Evolutionary conservation across 2,329 filamentous ascomycete genomes (phyloP).

Genomic region (Amesomyces nigricolor): DNA sequence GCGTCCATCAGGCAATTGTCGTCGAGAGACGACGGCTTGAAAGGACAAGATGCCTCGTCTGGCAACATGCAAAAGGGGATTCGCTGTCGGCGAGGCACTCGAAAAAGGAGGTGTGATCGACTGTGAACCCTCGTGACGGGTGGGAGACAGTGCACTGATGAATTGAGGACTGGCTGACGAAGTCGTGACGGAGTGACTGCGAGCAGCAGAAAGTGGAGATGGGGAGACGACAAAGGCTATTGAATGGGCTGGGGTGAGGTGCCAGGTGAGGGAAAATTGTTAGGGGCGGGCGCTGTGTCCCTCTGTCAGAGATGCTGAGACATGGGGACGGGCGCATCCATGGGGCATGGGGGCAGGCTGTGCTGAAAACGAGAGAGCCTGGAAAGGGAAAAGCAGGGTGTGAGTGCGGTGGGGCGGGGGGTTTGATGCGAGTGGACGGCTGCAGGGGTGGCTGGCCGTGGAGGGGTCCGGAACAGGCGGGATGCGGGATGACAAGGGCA

Average conservation of each 20-base stretch:
- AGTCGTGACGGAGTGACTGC: conserved; percentile 9
- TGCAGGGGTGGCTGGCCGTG: conserved; percentile 10
- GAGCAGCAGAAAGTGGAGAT: conserved; percentile 17
- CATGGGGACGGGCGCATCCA: not conserved
- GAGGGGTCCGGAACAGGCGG: conserved; percentile 15
- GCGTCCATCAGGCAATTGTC: conserved; percentile 24
- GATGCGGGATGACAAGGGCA: conserved; percentile 2
- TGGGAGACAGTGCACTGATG: conserved; percentile 12
- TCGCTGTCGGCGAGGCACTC: not conserved
- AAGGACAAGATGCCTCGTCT: not conserved
- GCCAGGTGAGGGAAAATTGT: conserved; percentile 8
- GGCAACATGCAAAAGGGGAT: conserved; percentile 2
- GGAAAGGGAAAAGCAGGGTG: not conserved
- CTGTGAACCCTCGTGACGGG: conserved; percentile 15
- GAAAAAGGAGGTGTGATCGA: not conserved
- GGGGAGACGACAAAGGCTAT: conserved; percentile 17
- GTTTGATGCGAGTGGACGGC: conserved; percentile 1
- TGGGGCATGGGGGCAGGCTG: conserved; percentile 4
- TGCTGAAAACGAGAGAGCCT: not conserved
- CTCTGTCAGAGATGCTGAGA: conserved; percentile 2
- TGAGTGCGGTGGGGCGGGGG: conserved; percentile 9
- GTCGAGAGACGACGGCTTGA: conserved; percentile 8
- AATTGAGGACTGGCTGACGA: conserved; percentile 5
- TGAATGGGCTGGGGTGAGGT: conserved; percentile 5
- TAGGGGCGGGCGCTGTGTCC: conserved; percentile 3